A percentile compares a stretch with the other conserved stretches of the same genome.
Evolutionary conservation across 2,329 filamentous ascomycete genomes (phyloP).

Genomic region (Arthrinium phaeospermum): DNA sequence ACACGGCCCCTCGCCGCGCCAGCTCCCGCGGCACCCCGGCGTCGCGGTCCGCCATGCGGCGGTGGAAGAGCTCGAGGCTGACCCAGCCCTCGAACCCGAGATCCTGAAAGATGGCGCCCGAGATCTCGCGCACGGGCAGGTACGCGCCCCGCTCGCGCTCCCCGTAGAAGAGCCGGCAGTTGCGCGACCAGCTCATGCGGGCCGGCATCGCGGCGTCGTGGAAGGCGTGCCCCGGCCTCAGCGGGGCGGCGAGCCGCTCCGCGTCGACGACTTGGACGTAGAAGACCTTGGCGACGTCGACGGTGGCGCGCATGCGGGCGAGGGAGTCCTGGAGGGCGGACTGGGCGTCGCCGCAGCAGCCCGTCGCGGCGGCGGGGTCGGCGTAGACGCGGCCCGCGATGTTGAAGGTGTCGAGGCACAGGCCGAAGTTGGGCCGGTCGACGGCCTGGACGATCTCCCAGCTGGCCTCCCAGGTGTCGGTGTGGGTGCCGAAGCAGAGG

Average conservation of each 20-base stretch:
- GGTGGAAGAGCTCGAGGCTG: conserved; percentile 73
- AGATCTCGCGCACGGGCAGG: conserved; percentile 67
- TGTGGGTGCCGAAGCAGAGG: conserved; percentile 73
- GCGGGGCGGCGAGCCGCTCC: conserved; percentile 63
- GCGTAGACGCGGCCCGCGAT: conserved; percentile 74
- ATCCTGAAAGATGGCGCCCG: conserved; percentile 65
- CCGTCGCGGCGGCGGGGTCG: conserved; percentile 62
- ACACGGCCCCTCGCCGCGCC: conserved; percentile 36
- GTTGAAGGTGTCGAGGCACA: conserved; percentile 82
- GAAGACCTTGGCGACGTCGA: conserved; percentile 72
- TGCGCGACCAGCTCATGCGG: conserved; percentile 80
- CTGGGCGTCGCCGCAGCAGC: conserved; percentile 58
- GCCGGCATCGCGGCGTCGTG: conserved; percentile 62
- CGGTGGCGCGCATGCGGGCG: conserved; percentile 53
- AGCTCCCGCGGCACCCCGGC: conserved; percentile 56
- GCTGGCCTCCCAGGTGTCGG: conserved; percentile 73
- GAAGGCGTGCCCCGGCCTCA: conserved; percentile 62
- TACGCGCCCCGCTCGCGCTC: conserved; percentile 69
- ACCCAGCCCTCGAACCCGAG: conserved; percentile 73
- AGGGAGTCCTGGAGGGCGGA: conserved; percentile 60
- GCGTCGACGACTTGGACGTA: conserved; percentile 81
- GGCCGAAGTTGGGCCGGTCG: conserved; percentile 73
- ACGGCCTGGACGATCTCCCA: conserved; percentile 73
- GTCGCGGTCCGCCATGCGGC: conserved; percentile 59
- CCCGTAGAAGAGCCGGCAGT: conserved; percentile 74